Conservation (phyloP, 805 yeast species). For the Metschnikowia colocasiae region DNA sequence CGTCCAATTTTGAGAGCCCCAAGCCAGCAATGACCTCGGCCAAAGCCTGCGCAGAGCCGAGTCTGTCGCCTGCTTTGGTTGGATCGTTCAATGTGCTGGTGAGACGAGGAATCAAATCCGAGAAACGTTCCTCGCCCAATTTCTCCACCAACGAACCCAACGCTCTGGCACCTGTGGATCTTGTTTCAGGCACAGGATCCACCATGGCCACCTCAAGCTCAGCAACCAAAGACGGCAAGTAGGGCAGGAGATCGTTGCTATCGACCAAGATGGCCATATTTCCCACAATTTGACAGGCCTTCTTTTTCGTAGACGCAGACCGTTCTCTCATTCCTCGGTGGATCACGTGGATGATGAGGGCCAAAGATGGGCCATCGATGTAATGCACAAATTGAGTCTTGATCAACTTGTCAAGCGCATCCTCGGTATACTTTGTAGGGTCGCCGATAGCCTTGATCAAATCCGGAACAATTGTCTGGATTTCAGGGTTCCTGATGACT, state of each 20-base stretch:
- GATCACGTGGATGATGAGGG: conserved; percentile 88
- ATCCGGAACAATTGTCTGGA: conserved; percentile 83
- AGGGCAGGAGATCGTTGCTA: conserved; percentile 78
- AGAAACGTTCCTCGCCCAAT: conserved; percentile 94
- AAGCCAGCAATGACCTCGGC: conserved; percentile 92
- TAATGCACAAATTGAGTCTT: conserved; percentile 94
- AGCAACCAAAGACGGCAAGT: conserved; percentile 68
- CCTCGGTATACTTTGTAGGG: conserved; percentile 86
- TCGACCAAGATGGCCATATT: conserved; percentile 97
- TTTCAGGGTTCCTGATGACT: conserved; percentile 95
- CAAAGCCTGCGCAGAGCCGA: conserved; percentile 96
- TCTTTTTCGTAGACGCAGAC: conserved; percentile 87
- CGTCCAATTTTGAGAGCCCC: conserved; percentile 85
- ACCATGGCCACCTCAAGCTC: conserved; percentile 94
- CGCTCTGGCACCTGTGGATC: conserved; percentile 97
- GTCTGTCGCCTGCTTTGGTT: conserved; percentile 77
- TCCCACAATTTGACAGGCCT: conserved; percentile 97
- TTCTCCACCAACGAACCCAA: conserved; percentile 94
- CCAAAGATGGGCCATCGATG: conserved; percentile 96
- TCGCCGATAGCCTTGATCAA: conserved; percentile 92
- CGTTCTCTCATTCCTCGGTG: conserved; percentile 94
- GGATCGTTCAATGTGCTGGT: conserved; percentile 75
- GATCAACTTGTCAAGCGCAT: conserved; percentile 79
- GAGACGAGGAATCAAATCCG: conserved; percentile 80
- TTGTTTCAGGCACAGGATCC: conserved; percentile 95